These are phyloP conservation scores for Daldinia sp. DNA, from an alignment of 2,329 filamentous ascomycete species.

Conservation along the genomic window DNA sequence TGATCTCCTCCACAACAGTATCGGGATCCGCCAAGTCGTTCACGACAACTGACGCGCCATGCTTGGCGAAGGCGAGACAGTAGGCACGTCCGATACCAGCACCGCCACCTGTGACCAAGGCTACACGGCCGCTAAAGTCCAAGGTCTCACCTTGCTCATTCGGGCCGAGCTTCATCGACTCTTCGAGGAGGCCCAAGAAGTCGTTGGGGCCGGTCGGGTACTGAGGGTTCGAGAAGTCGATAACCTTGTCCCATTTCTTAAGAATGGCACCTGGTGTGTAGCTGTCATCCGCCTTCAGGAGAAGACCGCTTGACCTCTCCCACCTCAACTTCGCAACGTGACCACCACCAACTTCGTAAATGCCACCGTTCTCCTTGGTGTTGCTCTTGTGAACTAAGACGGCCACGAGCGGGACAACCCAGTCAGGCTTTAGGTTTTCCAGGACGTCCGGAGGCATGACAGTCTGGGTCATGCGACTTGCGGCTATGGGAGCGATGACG, in stretches of 20 bases:
- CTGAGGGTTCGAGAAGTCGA: constrained; percentile 85
- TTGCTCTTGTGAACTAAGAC: constrained; percentile 88
- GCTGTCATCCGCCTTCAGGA: constrained; percentile 88
- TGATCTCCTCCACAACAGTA: constrained; percentile 90
- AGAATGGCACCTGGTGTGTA: constrained; percentile 90
- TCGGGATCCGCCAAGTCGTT: constrained; percentile 97
- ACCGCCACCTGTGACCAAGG: constrained; percentile 87
- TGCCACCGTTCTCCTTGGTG: constrained; percentile 83
- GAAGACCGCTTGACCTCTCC: constrained; percentile 90
- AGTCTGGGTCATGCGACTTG: constrained; percentile 94
- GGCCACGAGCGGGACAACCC: constrained; percentile 93
- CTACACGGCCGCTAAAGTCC: constrained; percentile 87
- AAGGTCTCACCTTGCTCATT: constrained; percentile 79
- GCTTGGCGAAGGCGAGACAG: constrained; percentile 86
- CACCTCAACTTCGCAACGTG: constrained; percentile 94
- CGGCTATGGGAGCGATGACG: constrained; percentile 94
- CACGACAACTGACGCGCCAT: constrained; percentile 87
- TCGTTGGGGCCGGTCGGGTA: constrained; percentile 88
- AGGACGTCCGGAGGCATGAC: constrained; percentile 95
- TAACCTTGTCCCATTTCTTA: constrained; percentile 88
- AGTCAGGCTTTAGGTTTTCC: constrained; percentile 87
- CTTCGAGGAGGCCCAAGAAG: constrained; percentile 86
- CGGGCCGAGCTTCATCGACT: constrained; percentile 80
- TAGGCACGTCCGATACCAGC: constrained; percentile 93
- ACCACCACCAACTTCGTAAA: constrained; percentile 94